Evolutionary conservation across 2,329 filamentous ascomycete genomes (phyloP).

Genomic region (Arthrobotrys megalospora): DNA sequence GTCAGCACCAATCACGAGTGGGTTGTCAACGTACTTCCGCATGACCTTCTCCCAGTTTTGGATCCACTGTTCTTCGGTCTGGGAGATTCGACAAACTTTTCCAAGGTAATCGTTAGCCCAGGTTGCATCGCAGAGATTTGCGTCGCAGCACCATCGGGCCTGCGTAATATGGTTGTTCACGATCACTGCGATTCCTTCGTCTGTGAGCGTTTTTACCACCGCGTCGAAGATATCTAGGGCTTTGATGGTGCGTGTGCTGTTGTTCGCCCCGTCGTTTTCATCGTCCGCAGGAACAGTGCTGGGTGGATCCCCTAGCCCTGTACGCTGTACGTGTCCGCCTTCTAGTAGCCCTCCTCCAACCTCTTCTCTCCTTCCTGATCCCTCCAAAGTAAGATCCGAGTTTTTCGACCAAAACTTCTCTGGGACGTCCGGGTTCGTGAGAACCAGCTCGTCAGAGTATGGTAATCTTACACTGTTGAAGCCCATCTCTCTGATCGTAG

Average conservation of each 20-base stretch:
- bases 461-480: slow-evolving; percentile 81
- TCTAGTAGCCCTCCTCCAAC: slow-evolving; percentile 4
- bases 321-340: slow-evolving; percentile 2
- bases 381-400: slow-evolving; percentile 30
- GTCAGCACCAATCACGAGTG: slow-evolving; percentile 77
- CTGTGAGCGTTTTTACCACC: slow-evolving; percentile 74
- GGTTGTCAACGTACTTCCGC: slow-evolving; percentile 73
- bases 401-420: slow-evolving; percentile 57
- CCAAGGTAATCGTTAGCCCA: slow-evolving; percentile 78
- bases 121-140: slow-evolving; percentile 77
- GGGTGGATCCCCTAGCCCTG: neutral
- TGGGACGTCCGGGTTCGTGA: slow-evolving; percentile 72
- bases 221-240: slow-evolving; percentile 77
- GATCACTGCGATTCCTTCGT: slow-evolving; percentile 76
- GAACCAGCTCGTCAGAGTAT: slow-evolving; percentile 79
- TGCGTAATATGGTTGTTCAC: slow-evolving; percentile 80
- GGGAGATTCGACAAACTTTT: slow-evolving; percentile 74
- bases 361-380: neutral
- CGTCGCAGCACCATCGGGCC: slow-evolving; percentile 79
- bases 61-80: slow-evolving; percentile 78
- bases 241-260: slow-evolving; percentile 62
- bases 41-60: slow-evolving; percentile 78
- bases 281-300: slow-evolving; percentile 63
- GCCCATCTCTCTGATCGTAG: slow-evolving; percentile 74
- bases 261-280: slow-evolving; percentile 73